Conservation (phyloP, 2,329 filamentous ascomycete genomes). For the Cladosporium sp. region DNA sequence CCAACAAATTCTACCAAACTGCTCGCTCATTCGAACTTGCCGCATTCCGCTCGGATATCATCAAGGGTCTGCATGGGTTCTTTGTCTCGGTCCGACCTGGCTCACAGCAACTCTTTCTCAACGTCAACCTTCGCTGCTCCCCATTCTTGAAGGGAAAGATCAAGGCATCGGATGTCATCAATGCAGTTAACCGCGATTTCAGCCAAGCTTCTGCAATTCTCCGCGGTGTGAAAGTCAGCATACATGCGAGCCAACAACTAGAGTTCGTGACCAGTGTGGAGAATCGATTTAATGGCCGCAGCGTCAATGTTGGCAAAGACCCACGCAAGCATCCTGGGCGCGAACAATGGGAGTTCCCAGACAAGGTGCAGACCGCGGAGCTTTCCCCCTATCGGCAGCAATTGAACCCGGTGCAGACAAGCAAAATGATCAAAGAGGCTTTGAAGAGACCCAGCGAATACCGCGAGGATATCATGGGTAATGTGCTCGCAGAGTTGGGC, state of each 20-base stretch:
- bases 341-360: background rate
- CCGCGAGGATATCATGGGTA: background rate
- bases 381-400: background rate
- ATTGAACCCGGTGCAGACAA: background rate
- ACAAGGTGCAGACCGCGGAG: background rate
- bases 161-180: no score
- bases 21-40: background rate
- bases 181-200: no score
- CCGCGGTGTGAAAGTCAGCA: constrained; percentile 13
- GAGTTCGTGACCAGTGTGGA: background rate
- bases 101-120: constrained; percentile 12
- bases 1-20: background rate
- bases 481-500: no score
- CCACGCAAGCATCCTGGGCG: no score
- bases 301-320: background rate
- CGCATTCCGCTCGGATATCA: background rate
- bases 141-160: constrained; percentile 12
- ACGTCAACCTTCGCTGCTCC: constrained; percentile 20
- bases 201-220: background rate
- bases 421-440: constrained; percentile 12
- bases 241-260: background rate
- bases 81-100: constrained; percentile 17
- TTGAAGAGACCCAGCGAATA: background rate
- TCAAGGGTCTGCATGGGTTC: constrained; percentile 11
- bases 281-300: background rate